Evolutionary conservation across 768 basidiomycete genomes (phyloP), one percentile per base, ranked within the genome.

Genomic region (Cyclocybe cylindracea): DNA sequence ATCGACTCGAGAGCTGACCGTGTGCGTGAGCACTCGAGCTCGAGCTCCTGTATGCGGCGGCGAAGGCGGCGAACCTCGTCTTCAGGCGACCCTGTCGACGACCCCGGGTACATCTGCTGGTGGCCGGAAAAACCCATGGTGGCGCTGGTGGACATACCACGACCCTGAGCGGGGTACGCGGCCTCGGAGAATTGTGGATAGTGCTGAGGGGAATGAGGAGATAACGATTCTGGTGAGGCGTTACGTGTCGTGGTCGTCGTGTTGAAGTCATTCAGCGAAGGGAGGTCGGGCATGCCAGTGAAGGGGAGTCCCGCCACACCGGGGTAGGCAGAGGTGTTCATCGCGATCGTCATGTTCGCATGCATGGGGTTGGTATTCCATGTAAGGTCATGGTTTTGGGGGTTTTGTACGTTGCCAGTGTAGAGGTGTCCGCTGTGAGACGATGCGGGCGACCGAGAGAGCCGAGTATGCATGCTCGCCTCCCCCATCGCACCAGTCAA

Each of bases 401-500:
- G 51, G 39, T 39, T 55, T 51, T 52, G 56, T 11, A 53, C 39
- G 57, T 61, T 61, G 54, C 58, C 48, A 43, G 48, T 38, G 40
- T 59, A 61, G 44, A 43, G 41, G 38, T 56, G 54, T 24, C 62
- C 58, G 47, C 55, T 57, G 39, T 53, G 46, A 29, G 60, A 58
- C n/a, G 50, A 55, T 8, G 58, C 47, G 38, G 63, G 61, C 1
- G 63, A 61, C 18, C 52, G 52, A 32, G 63, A 62, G n/a, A 58
- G 53, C 48, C 63, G 49, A 11, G 63, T 58, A 7, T 64, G 56
- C 24, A 59, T 57, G 48, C 33, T 60, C 31, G 69, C 57, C 37
- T 85, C 83, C 44, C 82, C 84, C 67, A 89, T 80, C 19, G 87
- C 85, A 51, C 84, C 84, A 24, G 79, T 80, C 50, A 89, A 70